Conservation (phyloP, 1,284 basidiomycete species). For the Xanthoconium separans region DNA sequence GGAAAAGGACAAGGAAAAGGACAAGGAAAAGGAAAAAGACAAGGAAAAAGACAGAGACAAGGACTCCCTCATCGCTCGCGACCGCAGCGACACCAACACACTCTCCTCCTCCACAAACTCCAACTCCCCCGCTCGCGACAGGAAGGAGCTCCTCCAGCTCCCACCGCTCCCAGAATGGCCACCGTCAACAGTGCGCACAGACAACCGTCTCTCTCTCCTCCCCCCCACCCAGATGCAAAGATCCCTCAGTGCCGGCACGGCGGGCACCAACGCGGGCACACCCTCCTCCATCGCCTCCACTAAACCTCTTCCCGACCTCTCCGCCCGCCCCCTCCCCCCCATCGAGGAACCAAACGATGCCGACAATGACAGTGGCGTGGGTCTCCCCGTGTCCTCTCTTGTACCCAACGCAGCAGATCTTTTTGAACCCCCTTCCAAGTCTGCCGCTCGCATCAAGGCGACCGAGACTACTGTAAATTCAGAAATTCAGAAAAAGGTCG, state of each 20-base stretch:
- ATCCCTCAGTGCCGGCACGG: constrained; percentile 31
- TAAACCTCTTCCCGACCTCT: constrained; percentile 71
- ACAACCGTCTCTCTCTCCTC: constrained; percentile 19
- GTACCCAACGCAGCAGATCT: constrained; percentile 30
- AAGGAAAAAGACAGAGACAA: constrained; percentile 31
- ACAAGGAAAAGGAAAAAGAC: constrained; percentile 39
- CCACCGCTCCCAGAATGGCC: constrained; percentile 58
- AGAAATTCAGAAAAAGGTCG: constrained; percentile 76
- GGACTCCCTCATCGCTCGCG: constrained; percentile 27
- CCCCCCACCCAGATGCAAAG: constrained; percentile 29
- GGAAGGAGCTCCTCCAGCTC: constrained; percentile 67
- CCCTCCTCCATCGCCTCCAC: constrained; percentile 50
- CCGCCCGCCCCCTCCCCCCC: constrained; percentile 49
- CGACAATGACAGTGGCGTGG: constrained; percentile 36
- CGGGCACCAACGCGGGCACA: constrained; percentile 42
- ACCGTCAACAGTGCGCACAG: constrained; percentile 35
- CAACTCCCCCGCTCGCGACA: constrained; percentile 34
- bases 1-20: constrained; percentile 53
- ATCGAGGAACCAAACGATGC: constrained; percentile 44
- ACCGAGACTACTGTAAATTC: constrained; percentile 35
- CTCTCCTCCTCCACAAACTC: constrained; percentile 30
- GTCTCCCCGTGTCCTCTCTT: constrained; percentile 28
- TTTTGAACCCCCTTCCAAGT: constrained; percentile 45
- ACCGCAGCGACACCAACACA: constrained; percentile 35
- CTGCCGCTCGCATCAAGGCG: constrained; percentile 50